Evolutionary conservation across 441 rosid genomes (phyloP), one percentile per base, ranked within the genome.

Genomic region (Arabidopsis lyrata): DNA sequence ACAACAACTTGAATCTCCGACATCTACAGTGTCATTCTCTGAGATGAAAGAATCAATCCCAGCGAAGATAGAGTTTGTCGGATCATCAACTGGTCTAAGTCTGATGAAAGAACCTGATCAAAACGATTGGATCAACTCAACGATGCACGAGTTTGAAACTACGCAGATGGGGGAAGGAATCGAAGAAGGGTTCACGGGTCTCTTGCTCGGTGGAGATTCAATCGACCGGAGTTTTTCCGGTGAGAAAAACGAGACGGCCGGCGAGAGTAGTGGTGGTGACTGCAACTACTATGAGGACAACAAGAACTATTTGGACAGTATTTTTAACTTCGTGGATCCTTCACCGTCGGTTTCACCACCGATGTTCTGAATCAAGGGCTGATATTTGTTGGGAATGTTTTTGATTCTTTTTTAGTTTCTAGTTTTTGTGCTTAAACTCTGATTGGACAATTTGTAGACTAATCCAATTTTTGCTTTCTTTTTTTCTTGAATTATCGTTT

Each of bases 281-380:
- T 69, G 83, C 24, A 84, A 52, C 61, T 82, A 78, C 77, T 86
- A 84, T 20, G 96, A 90, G 75, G 99, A 95, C 75, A 93, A 88
- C 78, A 95, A 93, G 88, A 91, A 88, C 77, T 95, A 95, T 55
- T 95, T 98, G 98, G 90, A 89, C 57, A 91, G 88, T 52, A 93
- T 95, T 80, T 96, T 95, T 68, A 90, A 88, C 81, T 83, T 91
- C 88, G 95, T 93, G 63, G 88, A 95, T 68, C 90, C 95, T 38
- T 84, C 95, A 16, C 92, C 98, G 18, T 80, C 94, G 42, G 84
- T 82, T 76, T 87, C 98, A 4, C 90, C 98, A 1, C 44, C 70
- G 0, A 73, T 78, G 70, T 78, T 73, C 74, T 78, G 42, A 82
- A 73, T 78, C 77, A 56, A 78, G n/a, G 71, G 63, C 56, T 38